Conservation (phyloP, 352 stramenopile genomes). For the Globisporangium middletonii region DNA sequence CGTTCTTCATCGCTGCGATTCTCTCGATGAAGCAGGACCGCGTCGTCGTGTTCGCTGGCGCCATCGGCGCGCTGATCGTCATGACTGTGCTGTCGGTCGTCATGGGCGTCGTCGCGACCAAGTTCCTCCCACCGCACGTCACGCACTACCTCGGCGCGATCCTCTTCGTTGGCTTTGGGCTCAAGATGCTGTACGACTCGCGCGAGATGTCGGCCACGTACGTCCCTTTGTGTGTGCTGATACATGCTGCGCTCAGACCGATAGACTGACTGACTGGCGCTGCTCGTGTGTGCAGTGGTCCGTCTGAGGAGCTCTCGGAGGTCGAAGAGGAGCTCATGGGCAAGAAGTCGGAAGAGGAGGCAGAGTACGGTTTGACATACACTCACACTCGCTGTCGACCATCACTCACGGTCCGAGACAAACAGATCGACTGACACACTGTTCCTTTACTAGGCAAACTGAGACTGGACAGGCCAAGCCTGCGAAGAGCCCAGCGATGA, state of each 20-base stretch:
- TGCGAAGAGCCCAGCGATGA: slow-evolving; percentile 11
- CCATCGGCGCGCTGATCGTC: slow-evolving; percentile 92
- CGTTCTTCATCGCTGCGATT: slow-evolving; percentile 99
- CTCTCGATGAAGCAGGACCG: slow-evolving; percentile 95
- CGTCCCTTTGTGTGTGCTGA: slow-evolving; percentile 5
- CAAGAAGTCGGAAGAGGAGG: slow-evolving; percentile 70
- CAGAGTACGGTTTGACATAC: slow-evolving; percentile 28
- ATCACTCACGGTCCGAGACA: background rate
- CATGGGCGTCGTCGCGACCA: slow-evolving; percentile 94
- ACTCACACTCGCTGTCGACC: background rate
- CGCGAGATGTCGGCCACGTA: slow-evolving; percentile 78
- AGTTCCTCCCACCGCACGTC: slow-evolving; percentile 90
- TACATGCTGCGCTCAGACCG: background rate
- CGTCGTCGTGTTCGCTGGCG: slow-evolving; percentile 94
- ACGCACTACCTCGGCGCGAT: slow-evolving; percentile 96
- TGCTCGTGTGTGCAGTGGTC: slow-evolving; percentile 26
- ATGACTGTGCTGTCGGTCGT: slow-evolving; percentile 98
- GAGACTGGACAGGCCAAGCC: slow-evolving; percentile 19
- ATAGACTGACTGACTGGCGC: background rate
- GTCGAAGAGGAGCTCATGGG: slow-evolving; percentile 82
- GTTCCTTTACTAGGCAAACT: slow-evolving; percentile 12
- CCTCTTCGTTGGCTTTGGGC: slow-evolving; percentile 96
- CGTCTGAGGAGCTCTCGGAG: slow-evolving; percentile 74
- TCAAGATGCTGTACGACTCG: slow-evolving; percentile 91
- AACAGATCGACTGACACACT: background rate